phyloP scores from a whole-genome alignment of 352 stramenopile species.

The Phytophthora niederhauseri region DNA sequence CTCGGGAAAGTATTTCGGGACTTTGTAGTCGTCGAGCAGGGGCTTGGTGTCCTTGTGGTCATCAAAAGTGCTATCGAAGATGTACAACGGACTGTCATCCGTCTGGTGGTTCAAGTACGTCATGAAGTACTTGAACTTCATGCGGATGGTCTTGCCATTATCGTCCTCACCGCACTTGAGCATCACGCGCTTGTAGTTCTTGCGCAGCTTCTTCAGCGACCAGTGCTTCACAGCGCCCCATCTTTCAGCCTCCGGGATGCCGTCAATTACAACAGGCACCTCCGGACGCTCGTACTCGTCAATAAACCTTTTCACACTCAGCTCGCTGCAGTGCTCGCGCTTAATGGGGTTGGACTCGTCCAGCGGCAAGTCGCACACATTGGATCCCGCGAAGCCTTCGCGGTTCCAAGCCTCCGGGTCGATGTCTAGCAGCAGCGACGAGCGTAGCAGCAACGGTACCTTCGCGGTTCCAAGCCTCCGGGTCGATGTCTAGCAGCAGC shows the following conservation, averaged over 20 bases:
- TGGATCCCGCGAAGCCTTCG: constrained; percentile 81
- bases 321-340: constrained; percentile 73
- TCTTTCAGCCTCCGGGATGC: constrained; percentile 76
- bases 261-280: constrained; percentile 84
- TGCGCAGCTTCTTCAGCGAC: constrained; percentile 76
- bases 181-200: constrained; percentile 78
- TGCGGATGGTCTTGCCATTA: constrained; percentile 73
- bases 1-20: constrained; percentile 82
- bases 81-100: constrained; percentile 94
- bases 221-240: constrained; percentile 79
- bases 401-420: constrained; percentile 65
- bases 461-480: constrained; percentile 65
- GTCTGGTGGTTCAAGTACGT: constrained; percentile 76
- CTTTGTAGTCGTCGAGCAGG: constrained; percentile 75
- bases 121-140: constrained; percentile 87
- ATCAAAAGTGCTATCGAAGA: constrained; percentile 98
- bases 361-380: constrained; percentile 79
- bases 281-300: constrained; percentile 80
- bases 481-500: constrained; percentile 61
- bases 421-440: constrained; percentile 56
- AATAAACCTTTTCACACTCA: constrained; percentile 85
- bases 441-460: constrained; percentile 4
- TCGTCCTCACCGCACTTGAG: constrained; percentile 88
- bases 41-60: constrained; percentile 79
- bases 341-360: constrained; percentile 70